Evolutionary conservation across 2,329 filamentous ascomycete genomes (phyloP).

Genomic region (Sarocladiaceae sp.): DNA sequence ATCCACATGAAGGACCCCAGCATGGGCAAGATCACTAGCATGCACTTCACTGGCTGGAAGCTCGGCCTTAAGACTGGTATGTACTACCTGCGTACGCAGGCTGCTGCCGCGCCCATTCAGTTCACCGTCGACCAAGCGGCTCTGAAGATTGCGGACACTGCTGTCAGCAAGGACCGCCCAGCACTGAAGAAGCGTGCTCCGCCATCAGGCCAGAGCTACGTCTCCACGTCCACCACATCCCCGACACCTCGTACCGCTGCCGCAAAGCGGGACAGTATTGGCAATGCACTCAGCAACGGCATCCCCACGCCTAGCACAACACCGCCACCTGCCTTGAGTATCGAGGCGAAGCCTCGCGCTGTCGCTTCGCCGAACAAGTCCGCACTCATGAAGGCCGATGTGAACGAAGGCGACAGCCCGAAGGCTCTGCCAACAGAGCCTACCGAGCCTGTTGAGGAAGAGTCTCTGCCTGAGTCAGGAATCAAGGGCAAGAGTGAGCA

Average conservation of each 20-base stretch:
- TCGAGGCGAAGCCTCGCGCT: conserved; percentile 36
- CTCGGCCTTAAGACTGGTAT: conserved; percentile 98
- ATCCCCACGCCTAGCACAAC: conserved; percentile 67
- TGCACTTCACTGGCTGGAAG: conserved; percentile 99
- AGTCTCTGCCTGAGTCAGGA: conserved; percentile 53
- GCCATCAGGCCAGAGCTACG: conserved; percentile 49
- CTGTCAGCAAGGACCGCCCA: conserved; percentile 59
- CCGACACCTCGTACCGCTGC: conserved; percentile 65
- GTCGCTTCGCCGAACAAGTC: conserved; percentile 56
- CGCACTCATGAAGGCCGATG: conserved; percentile 71
- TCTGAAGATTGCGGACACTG: conserved; percentile 81
- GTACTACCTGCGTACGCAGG: conserved; percentile 99
- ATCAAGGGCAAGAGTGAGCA: conserved; percentile 52
- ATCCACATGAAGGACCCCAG: conserved; percentile 99
- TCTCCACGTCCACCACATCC: conserved; percentile 54
- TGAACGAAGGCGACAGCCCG: conserved; percentile 73
- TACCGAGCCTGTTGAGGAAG: conserved; percentile 53
- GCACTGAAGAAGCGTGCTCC: conserved; percentile 63
- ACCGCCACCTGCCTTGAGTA: conserved; percentile 45
- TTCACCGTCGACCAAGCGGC: conserved; percentile 98
- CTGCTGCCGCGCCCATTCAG: conserved; percentile 93
- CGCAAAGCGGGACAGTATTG: conserved; percentile 44
- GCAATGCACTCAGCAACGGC: conserved; percentile 47
- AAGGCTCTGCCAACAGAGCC: conserved; percentile 74
- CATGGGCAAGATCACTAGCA: conserved; percentile 99